Evolutionary conservation across 148 eudicot species (phyloP).

Genomic region (Silene conica): DNA sequence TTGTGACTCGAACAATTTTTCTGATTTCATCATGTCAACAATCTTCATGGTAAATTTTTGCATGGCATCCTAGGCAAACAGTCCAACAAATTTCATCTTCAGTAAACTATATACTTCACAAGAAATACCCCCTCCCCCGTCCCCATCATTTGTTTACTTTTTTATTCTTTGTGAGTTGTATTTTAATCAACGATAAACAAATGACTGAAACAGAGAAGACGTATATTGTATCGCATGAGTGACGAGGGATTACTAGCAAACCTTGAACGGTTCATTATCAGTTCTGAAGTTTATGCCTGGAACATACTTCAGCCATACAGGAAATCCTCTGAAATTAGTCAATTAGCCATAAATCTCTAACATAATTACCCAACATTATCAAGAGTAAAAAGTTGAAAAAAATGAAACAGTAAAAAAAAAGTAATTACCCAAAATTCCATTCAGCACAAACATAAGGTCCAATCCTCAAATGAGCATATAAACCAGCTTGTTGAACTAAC

Average conservation of each 20-base stretch:
- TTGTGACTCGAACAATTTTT: constrained; percentile 69
- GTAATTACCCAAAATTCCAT: constrained; percentile 90
- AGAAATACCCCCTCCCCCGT: too few relatives aligned
- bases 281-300: constrained; percentile 91
- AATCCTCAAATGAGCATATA: constrained; percentile 80
- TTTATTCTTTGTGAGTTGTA: too few relatives aligned
- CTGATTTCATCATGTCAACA: constrained; percentile 85
- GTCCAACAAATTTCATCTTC: neutral
- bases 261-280: constrained; percentile 89
- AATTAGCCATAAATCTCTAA: neutral
- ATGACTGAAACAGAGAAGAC: too few relatives aligned
- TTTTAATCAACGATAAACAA: neutral
- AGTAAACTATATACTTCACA: too few relatives aligned
- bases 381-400: neutral
- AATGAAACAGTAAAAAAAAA: constrained; percentile 5
- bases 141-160: neutral
- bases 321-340: constrained; percentile 63
- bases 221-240: neutral
- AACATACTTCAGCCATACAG: constrained; percentile 88
- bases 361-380: neutral
- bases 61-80: constrained; percentile 56
- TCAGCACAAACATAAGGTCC: constrained; percentile 97
- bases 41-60: constrained; percentile 78
- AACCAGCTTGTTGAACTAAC: constrained; percentile 72
- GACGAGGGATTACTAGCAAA: constrained; percentile 22